phyloP scores from a whole-genome alignment of 78 protist genomes.

The Paratrimastix pyriformis region DNA sequence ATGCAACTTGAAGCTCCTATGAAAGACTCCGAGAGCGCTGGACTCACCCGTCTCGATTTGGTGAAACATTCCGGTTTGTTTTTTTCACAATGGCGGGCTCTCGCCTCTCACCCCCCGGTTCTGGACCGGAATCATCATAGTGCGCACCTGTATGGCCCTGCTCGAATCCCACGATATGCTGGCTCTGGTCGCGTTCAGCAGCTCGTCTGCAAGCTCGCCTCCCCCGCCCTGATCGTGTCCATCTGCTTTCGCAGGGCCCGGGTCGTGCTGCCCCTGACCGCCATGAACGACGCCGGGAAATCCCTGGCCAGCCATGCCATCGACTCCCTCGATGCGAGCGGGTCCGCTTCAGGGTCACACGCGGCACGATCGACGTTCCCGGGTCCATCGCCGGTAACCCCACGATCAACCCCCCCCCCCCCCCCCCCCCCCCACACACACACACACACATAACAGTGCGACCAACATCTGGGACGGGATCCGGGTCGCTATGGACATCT shows the following conservation, averaged over 20 bases:
- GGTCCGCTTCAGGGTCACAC: too few species aligned
- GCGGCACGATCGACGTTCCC: too few species aligned
- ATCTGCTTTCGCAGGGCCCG: conserved; percentile 24
- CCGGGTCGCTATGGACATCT: conserved; percentile 16
- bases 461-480: conserved; percentile 66
- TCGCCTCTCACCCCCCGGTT: too few species aligned
- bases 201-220: too few species aligned
- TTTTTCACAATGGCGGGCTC: too few species aligned
- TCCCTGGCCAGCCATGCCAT: not conserved
- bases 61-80: conserved; percentile 60
- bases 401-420: too few species aligned
- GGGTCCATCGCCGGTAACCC: too few species aligned
- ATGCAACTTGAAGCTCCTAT: conserved; percentile 2
- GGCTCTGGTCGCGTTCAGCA: conserved; percentile 37
- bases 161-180: conserved; percentile 32
- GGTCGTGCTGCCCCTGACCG: not conserved
- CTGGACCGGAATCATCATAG: too few species aligned
- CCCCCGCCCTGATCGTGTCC: too few species aligned
- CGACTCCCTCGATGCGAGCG: conserved; percentile 20
- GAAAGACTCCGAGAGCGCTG: conserved; percentile 28
- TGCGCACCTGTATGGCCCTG: conserved; percentile 26
- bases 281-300: conserved; percentile 15
- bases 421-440: too few species aligned
- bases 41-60: conserved; percentile 46
- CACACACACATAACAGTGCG: too few species aligned